A percentile compares a stretch with the other conserved stretches of the same genome.
These are phyloP conservation scores for Neonectria sp. DNA, from an alignment of 2,329 filamentous ascomycete genomes.

Conservation along the genomic window DNA sequence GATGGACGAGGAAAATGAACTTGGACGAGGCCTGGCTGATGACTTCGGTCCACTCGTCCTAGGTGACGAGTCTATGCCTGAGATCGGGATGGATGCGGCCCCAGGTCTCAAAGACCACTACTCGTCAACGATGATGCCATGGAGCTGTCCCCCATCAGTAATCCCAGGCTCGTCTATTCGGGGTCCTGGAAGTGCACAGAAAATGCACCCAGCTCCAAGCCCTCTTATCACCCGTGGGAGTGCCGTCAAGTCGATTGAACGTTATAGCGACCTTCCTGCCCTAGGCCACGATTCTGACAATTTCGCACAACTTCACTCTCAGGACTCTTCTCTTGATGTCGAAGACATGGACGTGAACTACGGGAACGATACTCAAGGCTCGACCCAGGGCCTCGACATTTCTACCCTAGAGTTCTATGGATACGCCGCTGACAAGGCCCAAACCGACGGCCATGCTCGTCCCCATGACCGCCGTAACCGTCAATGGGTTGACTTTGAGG, in stretches of 20 bases:
- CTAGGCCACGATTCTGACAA: constrained; percentile 53
- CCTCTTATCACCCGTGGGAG: constrained; percentile 57
- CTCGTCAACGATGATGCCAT: constrained; percentile 66
- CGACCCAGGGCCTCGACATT: constrained; percentile 57
- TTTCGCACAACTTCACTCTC: constrained; percentile 46
- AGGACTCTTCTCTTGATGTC: constrained; percentile 52
- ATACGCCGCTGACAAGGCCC: constrained; percentile 58
- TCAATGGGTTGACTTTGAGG: constrained; percentile 75
- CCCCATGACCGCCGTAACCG: constrained; percentile 51
- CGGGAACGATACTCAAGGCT: constrained; percentile 50
- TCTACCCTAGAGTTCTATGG: constrained; percentile 63
- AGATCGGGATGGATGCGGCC: constrained; percentile 79
- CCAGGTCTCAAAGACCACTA: constrained; percentile 78
- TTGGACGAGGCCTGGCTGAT: constrained; percentile 46
- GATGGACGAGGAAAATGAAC: constrained; percentile 48
- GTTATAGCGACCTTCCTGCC: constrained; percentile 61
- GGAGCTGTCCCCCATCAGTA: constrained; percentile 64
- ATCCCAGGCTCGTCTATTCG: constrained; percentile 64
- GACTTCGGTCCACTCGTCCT: constrained; percentile 50
- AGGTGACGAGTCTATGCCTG: constrained; percentile 65
- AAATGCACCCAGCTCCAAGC: constrained; percentile 52
- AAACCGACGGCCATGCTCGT: constrained; percentile 51
- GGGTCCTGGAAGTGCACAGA: constrained; percentile 56
- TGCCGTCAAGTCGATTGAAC: constrained; percentile 59
- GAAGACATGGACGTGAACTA: constrained; percentile 39